phyloP scores from a whole-genome alignment of 192 early-diverging fungal genomes.

The Rhizophagus clarus region DNA sequence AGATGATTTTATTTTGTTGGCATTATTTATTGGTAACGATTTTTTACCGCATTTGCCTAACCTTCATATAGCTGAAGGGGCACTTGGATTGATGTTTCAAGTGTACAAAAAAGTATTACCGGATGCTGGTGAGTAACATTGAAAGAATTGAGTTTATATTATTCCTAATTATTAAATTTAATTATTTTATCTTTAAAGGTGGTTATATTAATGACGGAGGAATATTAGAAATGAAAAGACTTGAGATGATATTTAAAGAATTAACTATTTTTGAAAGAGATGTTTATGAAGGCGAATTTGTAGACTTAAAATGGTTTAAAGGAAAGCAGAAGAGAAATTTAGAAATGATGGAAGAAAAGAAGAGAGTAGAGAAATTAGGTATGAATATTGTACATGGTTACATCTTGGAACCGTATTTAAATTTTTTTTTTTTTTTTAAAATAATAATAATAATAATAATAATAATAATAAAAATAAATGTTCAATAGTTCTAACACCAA shows the following conservation, averaged over 20 bases:
- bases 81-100: slow-evolving; percentile 68
- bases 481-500: slow-evolving; percentile 49
- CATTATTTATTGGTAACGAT: slow-evolving; percentile 97
- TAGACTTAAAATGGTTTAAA: slow-evolving; percentile 48
- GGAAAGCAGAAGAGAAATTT: slow-evolving; percentile 36
- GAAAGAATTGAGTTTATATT: neutral
- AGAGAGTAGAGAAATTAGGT: slow-evolving; percentile 13
- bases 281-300: slow-evolving; percentile 50
- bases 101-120: slow-evolving; percentile 69
- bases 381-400: neutral
- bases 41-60: slow-evolving; percentile 94
- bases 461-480: neutral
- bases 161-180: slow-evolving; percentile 33
- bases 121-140: slow-evolving; percentile 14
- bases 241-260: slow-evolving; percentile 66
- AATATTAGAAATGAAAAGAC: slow-evolving; percentile 55
- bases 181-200: slow-evolving; percentile 48
- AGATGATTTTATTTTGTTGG: slow-evolving; percentile 94
- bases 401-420: neutral
- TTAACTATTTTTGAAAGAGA: slow-evolving; percentile 57
- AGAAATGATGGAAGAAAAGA: slow-evolving; percentile 16
- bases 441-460: too few species aligned
- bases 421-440: neutral
- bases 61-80: slow-evolving; percentile 93
- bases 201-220: slow-evolving; percentile 93